Conservation (phyloP, 176 grass and related monocot species). For the Oryza australiensis region DNA sequence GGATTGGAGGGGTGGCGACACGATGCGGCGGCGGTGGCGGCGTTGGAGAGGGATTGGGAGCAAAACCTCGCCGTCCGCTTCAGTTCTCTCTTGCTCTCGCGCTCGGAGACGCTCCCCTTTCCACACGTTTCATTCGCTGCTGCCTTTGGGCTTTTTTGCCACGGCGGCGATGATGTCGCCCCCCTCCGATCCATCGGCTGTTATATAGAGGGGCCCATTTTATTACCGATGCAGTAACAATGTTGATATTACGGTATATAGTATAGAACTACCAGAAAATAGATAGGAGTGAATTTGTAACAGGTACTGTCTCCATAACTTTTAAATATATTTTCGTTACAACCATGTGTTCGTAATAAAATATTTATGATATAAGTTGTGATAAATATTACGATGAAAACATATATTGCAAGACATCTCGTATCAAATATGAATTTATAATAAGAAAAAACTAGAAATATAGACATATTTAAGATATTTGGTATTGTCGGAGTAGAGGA, state of each 20-base stretch:
- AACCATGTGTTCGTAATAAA: not conserved
- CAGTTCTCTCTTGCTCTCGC: not conserved
- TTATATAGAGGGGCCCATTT: not conserved
- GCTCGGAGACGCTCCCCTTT: not conserved
- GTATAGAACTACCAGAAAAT: not conserved
- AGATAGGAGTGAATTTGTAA: not conserved
- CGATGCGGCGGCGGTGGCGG: conserved; percentile 12
- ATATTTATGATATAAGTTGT: not conserved
- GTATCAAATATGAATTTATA: too few relatives aligned
- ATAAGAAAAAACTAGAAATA: too few relatives aligned
- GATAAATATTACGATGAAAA: too few relatives aligned
- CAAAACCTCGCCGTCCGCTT: conserved; percentile 23
- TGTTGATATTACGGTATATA: too few relatives aligned
- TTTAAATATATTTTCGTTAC: not conserved
- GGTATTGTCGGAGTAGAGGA: too few relatives aligned
- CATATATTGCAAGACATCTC: too few relatives aligned
- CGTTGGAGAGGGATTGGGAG: conserved; percentile 5
- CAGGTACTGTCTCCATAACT: not conserved
- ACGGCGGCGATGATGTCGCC: not conserved
- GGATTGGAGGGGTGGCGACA: not conserved
- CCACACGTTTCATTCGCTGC: not conserved
- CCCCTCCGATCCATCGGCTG: not conserved
- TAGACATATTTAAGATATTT: too few relatives aligned
- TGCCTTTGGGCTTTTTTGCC: not conserved
- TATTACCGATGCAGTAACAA: not conserved